Evolutionary conservation across 2,329 filamentous ascomycete species (phyloP), one percentile per base, ranked within the genome.

Genomic region (Diaporthe vexans): DNA sequence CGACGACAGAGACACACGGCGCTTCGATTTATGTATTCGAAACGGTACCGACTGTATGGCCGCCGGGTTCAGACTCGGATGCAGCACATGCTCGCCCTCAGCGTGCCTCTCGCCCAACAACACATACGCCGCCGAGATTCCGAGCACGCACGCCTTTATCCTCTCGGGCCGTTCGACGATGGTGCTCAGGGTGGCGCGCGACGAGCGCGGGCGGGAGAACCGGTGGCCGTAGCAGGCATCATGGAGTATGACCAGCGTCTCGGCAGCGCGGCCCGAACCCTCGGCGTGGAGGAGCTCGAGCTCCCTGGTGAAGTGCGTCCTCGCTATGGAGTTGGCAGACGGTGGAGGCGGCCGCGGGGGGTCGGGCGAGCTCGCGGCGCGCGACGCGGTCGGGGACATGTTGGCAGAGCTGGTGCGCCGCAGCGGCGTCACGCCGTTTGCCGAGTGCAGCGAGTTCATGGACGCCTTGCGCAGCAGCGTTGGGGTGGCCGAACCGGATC

Each of bases 221-320:
- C 95, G 92, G 84, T 99, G 97, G 33, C 96, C 95, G 81, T 98
- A 99, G 83, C 96, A 98, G 71, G 94, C 92, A 84, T 99, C 97
- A 79, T 98, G 95, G 2, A 99, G 86, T 40, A 99, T 89, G 61
- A 98, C 95, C 6, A 97, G 84, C 0, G 95, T 95, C 75, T 95
- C 87, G 15, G 89, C 83, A 46, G 84, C 77, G 35, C 83, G 80
- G 11, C 83, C 82, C 3, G 83, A 81, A 15, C 84, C 81, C 2
- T 80, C 80, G 43, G 85, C 84, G 73, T 92, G 89, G 79, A 94
- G 92, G 9, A 88, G 83, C 21, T 90, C 86, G 43, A 97, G 83
- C 81, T 97, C 94, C 75, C 88, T 90, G 76, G 87, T 86, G 80
- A 97, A 94, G 81, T 93, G 91, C 11, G 90, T 88, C 63, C 87